Base-by-base conservation (phyloP, 2,329 filamentous ascomycete species). In the Trichothecium sympodiale region DNA sequence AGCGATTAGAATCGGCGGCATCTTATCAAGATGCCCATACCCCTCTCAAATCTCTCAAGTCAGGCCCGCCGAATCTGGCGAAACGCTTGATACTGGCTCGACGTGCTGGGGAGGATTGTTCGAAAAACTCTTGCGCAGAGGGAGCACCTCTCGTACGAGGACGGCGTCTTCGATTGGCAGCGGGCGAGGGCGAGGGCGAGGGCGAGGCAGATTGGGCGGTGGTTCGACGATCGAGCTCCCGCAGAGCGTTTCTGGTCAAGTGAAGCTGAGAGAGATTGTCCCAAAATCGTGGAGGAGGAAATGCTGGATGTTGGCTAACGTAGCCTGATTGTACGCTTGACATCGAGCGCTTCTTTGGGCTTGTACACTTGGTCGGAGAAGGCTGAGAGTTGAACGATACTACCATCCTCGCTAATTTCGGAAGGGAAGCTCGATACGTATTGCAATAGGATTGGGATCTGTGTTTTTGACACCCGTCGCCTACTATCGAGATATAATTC, bases 221-320 rank as follows among this genome's bases (percentile, higher is more conserved):
- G 30, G 12, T 39, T n/a, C 38, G 29, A 15, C 38, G 34, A 33
- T 39, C 34, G 15, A 39, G 34, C 34, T 39, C 37, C 27, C 38
- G 34, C 17, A 39, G 26, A 15, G 38, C 38, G 34, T 23, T 37
- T 39, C 35, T 36, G 4, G 34, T 39, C 29, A 39, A 26, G 28
- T 36, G 23, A 9, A 30, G 29, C 29, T 30, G 34, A 12, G 37
- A 39, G 37, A 36, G 33, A 29, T 39, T 39, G 29, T 39, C 34
- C 37, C 34, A 39, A 25, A 36, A 39, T 14, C 30, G 29, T 8
- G 33, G 37, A 15, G 35, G 29, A 34, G 37, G 37, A 33, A 33
- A 14, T n/a, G 34, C 18, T 8, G 34, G 38, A 39, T 44, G 40
- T 15, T 38, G 38, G 35, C 41, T 39, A 41, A n/a, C 27, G 31